Base-by-base conservation (phyloP, 2,329 filamentous ascomycete species). In the Penicillium vulpinum region DNA sequence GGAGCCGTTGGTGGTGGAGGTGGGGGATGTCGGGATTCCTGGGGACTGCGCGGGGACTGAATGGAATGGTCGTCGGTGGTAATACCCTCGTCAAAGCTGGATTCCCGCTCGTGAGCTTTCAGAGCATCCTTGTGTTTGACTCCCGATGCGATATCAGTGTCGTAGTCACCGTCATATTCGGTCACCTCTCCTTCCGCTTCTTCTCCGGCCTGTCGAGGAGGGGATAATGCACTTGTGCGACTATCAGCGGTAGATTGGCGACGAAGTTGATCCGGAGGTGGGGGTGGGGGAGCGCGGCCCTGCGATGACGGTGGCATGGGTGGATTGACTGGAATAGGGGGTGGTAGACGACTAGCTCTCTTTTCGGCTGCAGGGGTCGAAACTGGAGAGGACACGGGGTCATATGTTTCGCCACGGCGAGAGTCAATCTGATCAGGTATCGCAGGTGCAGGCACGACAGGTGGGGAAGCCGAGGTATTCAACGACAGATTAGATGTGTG, bases 151-250 rank as follows among this genome's bases (percentile, higher is more conserved):
- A 97, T 97, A 71, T 97, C 94, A 7, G 94, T 97, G 67, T 97
- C 94, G 71, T 97, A 97, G 70, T 97, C 94, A 7, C 93, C 94
- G 71, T 99, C 94, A 69, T 97, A 97, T 70, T 97, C 93, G 0
- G 91, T 95, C 33, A 91, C 83, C 68, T 95, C 92, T 57, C 89
- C 91, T 57, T 89, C 88, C 26, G 86, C 87, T 15, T 88, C 87
- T 39, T 83, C 77, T 77, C 82, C 59, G 78, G 78, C 56, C 77
- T 59, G 81, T 69, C 53, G 75, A 53, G 76, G 75, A 16, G 82
- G 77, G 13, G 79, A 76, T 11, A 76, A 65, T 16, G 62, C 61
- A 51, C 69, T 73, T 13, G 55, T 61, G 46, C 78, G 78, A 51
- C 79, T 80, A 62, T 88, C 85, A 46, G 78, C 76, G 2, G 87